phyloP scores from a whole-genome alignment of 108 stramenopile species.

The Schizochytrium sp. region DNA sequence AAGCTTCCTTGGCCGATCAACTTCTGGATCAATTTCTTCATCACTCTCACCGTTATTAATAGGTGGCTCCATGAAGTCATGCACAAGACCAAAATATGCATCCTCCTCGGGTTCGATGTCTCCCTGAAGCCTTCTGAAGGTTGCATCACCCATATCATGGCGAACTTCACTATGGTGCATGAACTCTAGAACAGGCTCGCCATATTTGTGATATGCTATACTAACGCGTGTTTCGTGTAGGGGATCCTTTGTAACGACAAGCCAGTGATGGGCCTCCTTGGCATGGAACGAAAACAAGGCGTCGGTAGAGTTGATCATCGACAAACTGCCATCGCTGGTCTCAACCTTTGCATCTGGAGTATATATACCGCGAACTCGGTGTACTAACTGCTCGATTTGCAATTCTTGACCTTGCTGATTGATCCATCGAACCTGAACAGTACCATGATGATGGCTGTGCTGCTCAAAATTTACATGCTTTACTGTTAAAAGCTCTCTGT shows the following conservation, averaged over 20 bases:
- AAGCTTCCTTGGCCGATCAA: neutral
- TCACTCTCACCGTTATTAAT: neutral
- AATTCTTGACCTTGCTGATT: neutral
- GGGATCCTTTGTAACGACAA: neutral
- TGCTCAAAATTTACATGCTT: neutral
- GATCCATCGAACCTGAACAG: neutral
- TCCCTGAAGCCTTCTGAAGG: neutral
- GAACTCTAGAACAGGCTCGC: neutral
- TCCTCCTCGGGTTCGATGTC: neutral
- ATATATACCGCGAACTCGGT: neutral
- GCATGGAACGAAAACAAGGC: slow-evolving; percentile 2
- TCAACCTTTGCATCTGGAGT: neutral
- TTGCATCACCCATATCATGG: neutral
- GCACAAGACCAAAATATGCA: slow-evolving; percentile 32
- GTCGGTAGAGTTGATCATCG: neutral
- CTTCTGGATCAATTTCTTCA: neutral
- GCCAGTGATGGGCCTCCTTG: neutral
- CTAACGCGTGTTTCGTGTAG: neutral
- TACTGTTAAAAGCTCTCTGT: neutral
- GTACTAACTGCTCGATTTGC: neutral
- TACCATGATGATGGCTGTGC: neutral
- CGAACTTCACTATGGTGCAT: neutral
- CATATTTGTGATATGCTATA: neutral
- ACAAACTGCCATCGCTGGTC: neutral
- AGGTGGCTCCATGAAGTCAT: neutral